A percentile compares a stretch with the other conserved stretches of the same genome.
Conservation (phyloP, 208 protist genomes). For the Crithidia thermophila region DNA sequence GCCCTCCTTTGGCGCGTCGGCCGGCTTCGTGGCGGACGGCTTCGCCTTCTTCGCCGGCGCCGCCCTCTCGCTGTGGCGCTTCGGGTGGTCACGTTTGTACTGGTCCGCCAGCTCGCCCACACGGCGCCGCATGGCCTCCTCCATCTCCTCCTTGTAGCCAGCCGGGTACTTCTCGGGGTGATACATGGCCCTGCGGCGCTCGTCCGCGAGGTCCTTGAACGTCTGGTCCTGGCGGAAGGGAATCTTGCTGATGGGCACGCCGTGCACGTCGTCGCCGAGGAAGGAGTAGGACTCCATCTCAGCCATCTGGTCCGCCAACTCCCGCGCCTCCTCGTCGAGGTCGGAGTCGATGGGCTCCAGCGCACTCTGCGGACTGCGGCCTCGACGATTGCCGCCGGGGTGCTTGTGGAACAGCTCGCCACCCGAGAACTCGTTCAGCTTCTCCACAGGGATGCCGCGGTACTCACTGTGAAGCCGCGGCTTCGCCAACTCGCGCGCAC, state of each 20-base stretch:
- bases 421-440: slow-evolving; percentile 28
- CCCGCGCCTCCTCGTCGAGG: slow-evolving; percentile 38
- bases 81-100: slow-evolving; percentile 15
- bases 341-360: slow-evolving; percentile 32
- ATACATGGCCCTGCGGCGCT: slow-evolving; percentile 30
- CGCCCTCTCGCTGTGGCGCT: background rate
- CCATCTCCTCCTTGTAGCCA: slow-evolving; percentile 17
- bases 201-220: slow-evolving; percentile 56
- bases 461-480: slow-evolving; percentile 31
- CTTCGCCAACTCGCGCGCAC: slow-evolving; percentile 23
- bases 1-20: background rate
- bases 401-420: slow-evolving; percentile 32
- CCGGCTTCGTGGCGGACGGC: background rate
- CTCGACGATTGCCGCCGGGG: slow-evolving; percentile 18
- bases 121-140: slow-evolving; percentile 22
- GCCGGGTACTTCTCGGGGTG: slow-evolving; percentile 16
- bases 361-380: slow-evolving; percentile 12
- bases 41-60: background rate
- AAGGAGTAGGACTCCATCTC: slow-evolving; percentile 54
- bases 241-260: slow-evolving; percentile 48
- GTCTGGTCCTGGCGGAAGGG: slow-evolving; percentile 49
- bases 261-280: slow-evolving; percentile 56
- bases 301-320: slow-evolving; percentile 46
- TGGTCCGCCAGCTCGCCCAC: slow-evolving; percentile 23
- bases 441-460: slow-evolving; percentile 34